phyloP scores from a whole-genome alignment of 345 rosid genomes.

The Raphanus raphanistrum region DNA sequence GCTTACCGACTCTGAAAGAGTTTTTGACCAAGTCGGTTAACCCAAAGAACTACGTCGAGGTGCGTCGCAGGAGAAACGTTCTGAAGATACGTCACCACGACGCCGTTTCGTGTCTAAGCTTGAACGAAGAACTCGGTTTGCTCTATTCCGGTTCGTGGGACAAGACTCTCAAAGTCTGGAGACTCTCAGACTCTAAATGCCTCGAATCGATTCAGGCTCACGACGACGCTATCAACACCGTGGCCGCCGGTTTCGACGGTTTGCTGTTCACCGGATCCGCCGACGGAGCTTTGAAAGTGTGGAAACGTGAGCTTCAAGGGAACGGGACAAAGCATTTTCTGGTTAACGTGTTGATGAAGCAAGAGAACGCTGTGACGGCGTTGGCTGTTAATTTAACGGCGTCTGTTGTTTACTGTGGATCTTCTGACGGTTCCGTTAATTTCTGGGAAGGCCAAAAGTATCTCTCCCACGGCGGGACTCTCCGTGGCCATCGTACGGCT shows the following conservation, averaged over 20 bases:
- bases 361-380: constrained; percentile 78
- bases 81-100: constrained; percentile 61
- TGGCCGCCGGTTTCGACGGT: constrained; percentile 48
- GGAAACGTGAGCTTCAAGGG: constrained; percentile 61
- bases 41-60: constrained; percentile 63
- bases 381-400: constrained; percentile 55
- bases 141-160: constrained; percentile 76
- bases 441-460: constrained; percentile 65
- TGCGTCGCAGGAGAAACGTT: constrained; percentile 49
- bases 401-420: constrained; percentile 62
- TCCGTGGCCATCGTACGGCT: constrained; percentile 75
- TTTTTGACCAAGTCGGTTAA: constrained; percentile 52
- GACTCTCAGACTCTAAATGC: constrained; percentile 54
- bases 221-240: constrained; percentile 64
- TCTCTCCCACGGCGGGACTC: constrained; percentile 60
- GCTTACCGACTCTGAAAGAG: constrained; percentile 58
- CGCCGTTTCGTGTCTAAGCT: constrained; percentile 62
- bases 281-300: constrained; percentile 64
- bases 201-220: constrained; percentile 62
- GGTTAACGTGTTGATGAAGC: constrained; percentile 60
- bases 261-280: constrained; percentile 69
- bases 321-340: constrained; percentile 58
- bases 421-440: constrained; percentile 65
- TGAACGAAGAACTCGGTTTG: constrained; percentile 54
- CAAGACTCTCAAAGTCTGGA: constrained; percentile 62